Evolutionary conservation across 2,329 filamentous ascomycete genomes (phyloP), one percentile per base, ranked within the genome.

Genomic region (Eutypa lata): DNA sequence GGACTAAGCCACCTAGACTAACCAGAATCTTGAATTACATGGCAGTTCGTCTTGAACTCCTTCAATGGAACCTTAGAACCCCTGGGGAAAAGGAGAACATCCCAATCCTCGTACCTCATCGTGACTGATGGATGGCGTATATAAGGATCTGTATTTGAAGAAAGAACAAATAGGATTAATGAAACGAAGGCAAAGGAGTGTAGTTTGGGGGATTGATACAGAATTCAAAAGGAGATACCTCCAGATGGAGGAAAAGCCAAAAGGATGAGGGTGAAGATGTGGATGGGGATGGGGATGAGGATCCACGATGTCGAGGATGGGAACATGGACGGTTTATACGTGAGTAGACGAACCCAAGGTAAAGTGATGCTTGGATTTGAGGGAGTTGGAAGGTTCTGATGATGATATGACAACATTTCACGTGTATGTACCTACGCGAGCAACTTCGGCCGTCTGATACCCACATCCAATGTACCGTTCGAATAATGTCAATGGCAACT

Each of bases 51-150:
- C 65, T 85, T 87, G 77, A 94, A 96, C 71, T 95, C 91, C 69
- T 90, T 89, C 51, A 92, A 71, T 1, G 91, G 91, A 13, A 88
- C 68, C 61, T 84, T 86, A 61, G 79, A 84, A 55, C 81, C 79
- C 56, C 70, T 71, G 0, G 89, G 87, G 67, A 95, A 95, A 56
- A 95, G 76, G 43, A 95, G 82, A 51, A 94, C 81, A 64, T 96
- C 91, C 91, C 90, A 95, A 64, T 90, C 85, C 61, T 90, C 82
- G 77, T 88, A 95, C 54, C 90, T 86, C 91, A 96, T 95, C 57
- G 62, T 78, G 70, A 50, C 53, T 26, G 54, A 48, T 43, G 53
- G n/a, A n/a, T n/a, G n/a, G n/a, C n/a, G 51, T 53, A 60, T 53
- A 43, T 53, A 63, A 57, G 60, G 22, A 46, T 40, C 52, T 56